phyloP scores from a whole-genome alignment of 495 filamentous ascomycete species.

The Hyaloscypha finlandica region DNA sequence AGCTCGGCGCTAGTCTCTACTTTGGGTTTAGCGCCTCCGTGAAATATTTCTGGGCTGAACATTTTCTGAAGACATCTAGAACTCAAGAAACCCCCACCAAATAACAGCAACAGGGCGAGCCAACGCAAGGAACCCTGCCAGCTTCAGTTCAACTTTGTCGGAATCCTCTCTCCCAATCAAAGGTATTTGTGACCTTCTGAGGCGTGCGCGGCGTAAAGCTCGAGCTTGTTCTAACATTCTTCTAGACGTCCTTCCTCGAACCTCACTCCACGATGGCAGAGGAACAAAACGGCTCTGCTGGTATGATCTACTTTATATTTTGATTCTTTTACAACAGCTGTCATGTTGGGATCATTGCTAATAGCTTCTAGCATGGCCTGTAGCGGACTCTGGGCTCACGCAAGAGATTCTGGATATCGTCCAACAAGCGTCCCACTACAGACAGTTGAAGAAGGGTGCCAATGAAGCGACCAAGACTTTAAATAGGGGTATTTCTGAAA shows the following conservation, averaged over 20 bases:
- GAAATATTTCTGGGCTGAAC: not conserved
- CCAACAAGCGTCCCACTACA: constrained; percentile 82
- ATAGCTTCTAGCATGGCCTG: constrained; percentile 74
- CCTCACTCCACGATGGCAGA: constrained; percentile 44
- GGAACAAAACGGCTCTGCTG: constrained; percentile 49
- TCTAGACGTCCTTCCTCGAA: constrained; percentile 8
- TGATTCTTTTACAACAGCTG: not conserved
- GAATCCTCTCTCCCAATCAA: constrained; percentile 17
- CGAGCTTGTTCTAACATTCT: constrained; percentile 18
- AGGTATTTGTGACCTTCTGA: not conserved
- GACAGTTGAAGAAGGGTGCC: constrained; percentile 87
- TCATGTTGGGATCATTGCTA: not conserved
- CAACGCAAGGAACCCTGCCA: constrained; percentile 63
- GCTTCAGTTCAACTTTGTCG: constrained; percentile 1
- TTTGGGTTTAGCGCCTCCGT: not conserved
- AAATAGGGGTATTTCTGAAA: constrained; percentile 84
- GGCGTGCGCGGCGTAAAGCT: constrained; percentile 15
- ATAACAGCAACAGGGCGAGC: constrained; percentile 50
- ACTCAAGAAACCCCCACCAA: not conserved
- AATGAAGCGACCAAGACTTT: constrained; percentile 83
- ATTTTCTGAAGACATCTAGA: not conserved
- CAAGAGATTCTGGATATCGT: constrained; percentile 82
- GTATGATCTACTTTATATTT: constrained; percentile 25
- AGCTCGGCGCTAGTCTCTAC: not conserved
- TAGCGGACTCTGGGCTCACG: constrained; percentile 75